Conservation (phyloP, 257 asterid genomes). For the Thymus quinquecostatus region DNA sequence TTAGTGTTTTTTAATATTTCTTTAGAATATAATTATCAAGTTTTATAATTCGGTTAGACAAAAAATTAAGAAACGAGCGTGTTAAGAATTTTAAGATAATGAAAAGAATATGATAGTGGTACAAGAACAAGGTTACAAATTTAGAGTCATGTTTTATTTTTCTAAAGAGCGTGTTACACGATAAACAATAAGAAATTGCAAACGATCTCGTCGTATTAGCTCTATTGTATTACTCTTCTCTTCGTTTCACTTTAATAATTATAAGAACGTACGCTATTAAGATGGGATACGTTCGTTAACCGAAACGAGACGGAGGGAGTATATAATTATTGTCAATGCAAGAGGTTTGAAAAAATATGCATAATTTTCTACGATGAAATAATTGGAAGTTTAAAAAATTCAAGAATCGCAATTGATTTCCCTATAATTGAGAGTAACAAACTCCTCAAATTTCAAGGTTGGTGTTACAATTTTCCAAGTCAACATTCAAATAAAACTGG, state of each 20-base stretch:
- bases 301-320: too few species aligned
- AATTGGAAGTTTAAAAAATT: background rate
- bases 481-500: conserved; percentile 26
- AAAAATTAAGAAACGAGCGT: background rate
- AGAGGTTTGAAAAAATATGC: background rate
- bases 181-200: background rate
- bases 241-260: too few species aligned
- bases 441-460: conserved; percentile 17
- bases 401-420: conserved; percentile 21
- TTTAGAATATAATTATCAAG: background rate
- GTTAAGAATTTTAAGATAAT: background rate
- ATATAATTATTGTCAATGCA: too few species aligned
- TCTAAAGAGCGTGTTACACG: background rate
- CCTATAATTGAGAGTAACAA: conserved; percentile 20
- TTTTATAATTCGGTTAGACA: background rate
- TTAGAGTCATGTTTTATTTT: background rate
- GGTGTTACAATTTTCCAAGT: conserved; percentile 21
- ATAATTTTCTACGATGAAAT: conserved; percentile 1
- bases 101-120: background rate
- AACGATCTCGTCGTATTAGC: background rate
- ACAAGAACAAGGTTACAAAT: background rate
- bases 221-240: too few species aligned
- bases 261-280: too few species aligned
- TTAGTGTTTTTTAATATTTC: background rate
- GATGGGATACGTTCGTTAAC: too few species aligned